A percentile compares a stretch with the other conserved stretches of the same genome.
Conservation (phyloP, 2,329 filamentous ascomycete species). For the Penicillium digitatum region DNA sequence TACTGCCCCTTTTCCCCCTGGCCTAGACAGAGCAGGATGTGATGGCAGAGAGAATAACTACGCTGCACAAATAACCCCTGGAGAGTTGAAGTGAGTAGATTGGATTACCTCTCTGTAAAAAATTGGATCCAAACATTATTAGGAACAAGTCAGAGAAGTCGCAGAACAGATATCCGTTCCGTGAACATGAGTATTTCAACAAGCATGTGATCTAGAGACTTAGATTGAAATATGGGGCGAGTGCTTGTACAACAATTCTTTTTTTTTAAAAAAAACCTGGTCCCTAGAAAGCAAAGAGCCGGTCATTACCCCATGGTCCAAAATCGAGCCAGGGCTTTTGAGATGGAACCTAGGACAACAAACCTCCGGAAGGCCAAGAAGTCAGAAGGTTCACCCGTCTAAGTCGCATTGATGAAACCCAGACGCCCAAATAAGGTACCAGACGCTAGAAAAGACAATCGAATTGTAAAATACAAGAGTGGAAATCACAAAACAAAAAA, state of each 20-base stretch:
- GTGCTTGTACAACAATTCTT: not conserved
- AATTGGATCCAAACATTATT: constrained; percentile 7
- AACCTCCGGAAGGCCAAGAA: not conserved
- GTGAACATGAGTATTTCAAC: not conserved
- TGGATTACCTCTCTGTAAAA: not conserved
- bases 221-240: not conserved
- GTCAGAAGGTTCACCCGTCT: not conserved
- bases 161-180: not conserved
- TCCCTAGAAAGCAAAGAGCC: not conserved
- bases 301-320: not conserved
- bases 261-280: not conserved
- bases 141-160: not conserved
- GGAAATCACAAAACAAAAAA: not conserved
- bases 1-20: constrained; percentile 7
- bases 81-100: constrained; percentile 9
- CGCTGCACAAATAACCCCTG: constrained; percentile 15
- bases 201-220: constrained; percentile 3
- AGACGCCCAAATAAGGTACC: constrained; percentile 11
- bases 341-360: not conserved
- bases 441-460: constrained; percentile 1
- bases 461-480: not conserved
- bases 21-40: constrained; percentile 10
- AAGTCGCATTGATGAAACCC: not conserved
- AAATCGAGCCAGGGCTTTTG: not conserved
- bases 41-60: constrained; percentile 18